These are phyloP conservation scores for Mycena floridula DNA, from an alignment of 768 basidiomycete species.

Conservation along the genomic window DNA sequence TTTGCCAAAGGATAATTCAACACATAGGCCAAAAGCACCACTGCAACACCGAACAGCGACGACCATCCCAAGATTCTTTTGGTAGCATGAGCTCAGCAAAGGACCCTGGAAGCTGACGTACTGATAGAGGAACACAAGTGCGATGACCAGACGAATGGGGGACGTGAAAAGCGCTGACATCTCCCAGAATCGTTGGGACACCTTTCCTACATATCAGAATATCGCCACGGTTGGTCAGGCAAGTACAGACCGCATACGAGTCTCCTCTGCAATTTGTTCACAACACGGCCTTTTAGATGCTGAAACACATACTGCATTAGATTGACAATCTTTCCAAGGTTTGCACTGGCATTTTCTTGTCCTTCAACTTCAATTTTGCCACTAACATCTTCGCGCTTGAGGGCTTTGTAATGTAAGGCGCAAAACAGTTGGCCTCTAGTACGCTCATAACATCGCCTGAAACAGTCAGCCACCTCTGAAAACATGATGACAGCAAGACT, in stretches of 20 bases:
- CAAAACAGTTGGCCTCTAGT: constrained; percentile 71
- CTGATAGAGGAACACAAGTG: constrained; percentile 69
- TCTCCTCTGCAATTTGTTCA: constrained; percentile 44
- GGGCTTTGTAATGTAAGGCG: constrained; percentile 60
- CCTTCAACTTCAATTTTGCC: constrained; percentile 35
- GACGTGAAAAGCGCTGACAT: constrained; percentile 59
- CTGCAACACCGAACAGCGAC: constrained; percentile 62
- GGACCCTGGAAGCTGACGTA: constrained; percentile 22
- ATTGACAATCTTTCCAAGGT: constrained; percentile 68
- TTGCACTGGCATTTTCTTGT: constrained; percentile 37
- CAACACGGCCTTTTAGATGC: constrained; percentile 1
- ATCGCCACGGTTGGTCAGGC: no score
- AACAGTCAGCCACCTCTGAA: no score
- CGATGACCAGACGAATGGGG: constrained; percentile 59
- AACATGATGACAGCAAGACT: no score
- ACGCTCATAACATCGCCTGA: constrained; percentile 65
- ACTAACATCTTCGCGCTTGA: constrained; percentile 53
- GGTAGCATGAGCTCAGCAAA: not conserved
- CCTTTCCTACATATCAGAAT: no score
- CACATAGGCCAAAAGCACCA: constrained; percentile 54
- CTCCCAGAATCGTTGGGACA: constrained; percentile 70
- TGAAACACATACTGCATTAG: constrained; percentile 59
- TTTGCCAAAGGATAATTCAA: constrained; percentile 66
- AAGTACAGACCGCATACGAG: constrained; percentile 61
- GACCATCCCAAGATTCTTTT: constrained; percentile 72